phyloP scores from a whole-genome alignment of 306 rosid species.

The Spatholobus suberectus region DNA sequence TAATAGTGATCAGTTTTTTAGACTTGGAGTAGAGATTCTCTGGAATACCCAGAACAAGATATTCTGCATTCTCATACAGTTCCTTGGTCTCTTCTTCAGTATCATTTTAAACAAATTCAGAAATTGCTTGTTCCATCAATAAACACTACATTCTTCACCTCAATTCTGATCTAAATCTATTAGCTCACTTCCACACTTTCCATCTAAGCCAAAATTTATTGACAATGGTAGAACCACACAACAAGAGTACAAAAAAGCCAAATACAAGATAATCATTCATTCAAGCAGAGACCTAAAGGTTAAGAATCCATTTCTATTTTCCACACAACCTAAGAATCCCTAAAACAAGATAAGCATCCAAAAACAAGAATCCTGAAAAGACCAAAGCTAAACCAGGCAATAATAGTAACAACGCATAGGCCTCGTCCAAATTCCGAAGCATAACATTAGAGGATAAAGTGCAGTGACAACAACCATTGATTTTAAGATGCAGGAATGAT shows the following conservation, averaged over 20 bases:
- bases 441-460: not conserved
- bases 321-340: not conserved
- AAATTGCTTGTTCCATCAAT: not conserved
- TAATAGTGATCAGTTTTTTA: not conserved
- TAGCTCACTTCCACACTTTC: not conserved
- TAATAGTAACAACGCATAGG: not conserved
- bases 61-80: not conserved
- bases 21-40: not conserved
- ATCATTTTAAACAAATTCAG: not conserved
- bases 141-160: conserved; percentile 20
- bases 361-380: conserved; percentile 11
- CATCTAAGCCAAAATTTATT: not conserved
- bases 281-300: not conserved
- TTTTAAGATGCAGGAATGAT: not conserved
- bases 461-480: not conserved
- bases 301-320: not conserved
- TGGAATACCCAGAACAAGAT: not conserved
- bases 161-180: not conserved
- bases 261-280: conserved; percentile 2
- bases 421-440: not conserved
- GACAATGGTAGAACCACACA: not conserved
- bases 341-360: not conserved
- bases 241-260: not conserved
- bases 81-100: not conserved
- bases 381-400: not conserved